Evolutionary conservation across 805 yeast genomes (phyloP).

Genomic region (Yamadazyma nakazawae): DNA sequence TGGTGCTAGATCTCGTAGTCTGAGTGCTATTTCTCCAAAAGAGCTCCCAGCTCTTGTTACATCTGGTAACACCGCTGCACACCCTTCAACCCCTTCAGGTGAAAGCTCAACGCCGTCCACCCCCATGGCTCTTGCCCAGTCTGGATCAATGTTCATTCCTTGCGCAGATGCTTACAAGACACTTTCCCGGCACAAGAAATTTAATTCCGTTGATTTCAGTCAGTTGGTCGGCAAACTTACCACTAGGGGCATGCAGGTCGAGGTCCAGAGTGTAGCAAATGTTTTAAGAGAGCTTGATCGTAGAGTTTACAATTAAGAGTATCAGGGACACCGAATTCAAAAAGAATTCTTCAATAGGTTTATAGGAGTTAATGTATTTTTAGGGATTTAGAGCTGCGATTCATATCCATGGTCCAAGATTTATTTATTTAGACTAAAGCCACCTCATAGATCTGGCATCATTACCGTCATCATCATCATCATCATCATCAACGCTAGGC

Average conservation of each 20-base stretch:
- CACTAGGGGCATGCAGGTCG: slow-evolving; percentile 86
- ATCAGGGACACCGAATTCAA: no score
- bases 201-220: slow-evolving; percentile 68
- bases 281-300: slow-evolving; percentile 80
- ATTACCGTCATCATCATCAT: no score
- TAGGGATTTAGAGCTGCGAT: no score
- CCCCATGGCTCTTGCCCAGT: not conserved
- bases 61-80: slow-evolving; percentile 18
- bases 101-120: slow-evolving; percentile 7
- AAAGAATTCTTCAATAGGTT: not conserved
- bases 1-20: slow-evolving; percentile 1
- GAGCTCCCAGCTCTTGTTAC: slow-evolving; percentile 11
- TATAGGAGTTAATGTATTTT: not conserved
- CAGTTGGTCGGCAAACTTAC: slow-evolving; percentile 70
- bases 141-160: slow-evolving; percentile 59
- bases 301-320: slow-evolving; percentile 45
- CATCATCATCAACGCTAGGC: no score
- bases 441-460: no score
- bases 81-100: slow-evolving; percentile 6
- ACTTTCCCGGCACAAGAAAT: slow-evolving; percentile 75
- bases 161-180: slow-evolving; percentile 90
- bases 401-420: no score
- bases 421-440: no score
- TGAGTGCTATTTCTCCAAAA: slow-evolving; percentile 3
- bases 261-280: slow-evolving; percentile 85